Base-by-base conservation (phyloP, 73 alveolate genomes). In the Stentor coeruleus region DNA sequence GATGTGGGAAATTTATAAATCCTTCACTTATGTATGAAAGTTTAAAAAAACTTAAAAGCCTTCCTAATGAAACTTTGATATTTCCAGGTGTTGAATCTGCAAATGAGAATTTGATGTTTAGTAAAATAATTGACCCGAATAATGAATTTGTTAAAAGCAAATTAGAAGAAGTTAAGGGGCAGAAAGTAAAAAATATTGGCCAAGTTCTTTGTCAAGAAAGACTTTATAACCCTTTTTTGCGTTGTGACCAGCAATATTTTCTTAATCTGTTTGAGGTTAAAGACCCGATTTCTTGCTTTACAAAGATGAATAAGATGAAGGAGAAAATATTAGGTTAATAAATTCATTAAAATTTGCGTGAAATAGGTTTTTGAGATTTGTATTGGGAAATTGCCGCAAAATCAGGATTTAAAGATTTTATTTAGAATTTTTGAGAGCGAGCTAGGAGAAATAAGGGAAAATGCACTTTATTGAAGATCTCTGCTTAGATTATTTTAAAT, bases 31-130 rank as follows among this genome's bases (percentile, higher is more conserved):
- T 84, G 42, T 90, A 73, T 38, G 81, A 88, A 28, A 76, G 90
- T 30, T 57, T 90, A 15, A 86, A 81, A 72, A 87, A 75, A 60
- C 76, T 90, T 26, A 90, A 76, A 4, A 82, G 49, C 55, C 83
- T 90, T 26, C 96, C 96, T 3, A 57, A 87, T 81, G 96, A 90
- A 76, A 90, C 93, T 20, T 59, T 90, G 66, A 41, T 90, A 26
- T 90, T 90, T 76, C 59, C 86, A 35, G 87, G 90, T n/a, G 82
- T 77, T 33, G 93, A 87, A 35, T 74, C 77, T 60, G 77, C 93
- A 0, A 26, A 79, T 11, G 59, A 88, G 26, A 90, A 87, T 42
- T 59, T 90, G 0, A 73, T 79, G 77, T 90, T 90, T 88, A 90
- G 89, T 3, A 41, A 87, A 77, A 59, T 41, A 60, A 66, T 90